phyloP scores from a whole-genome alignment of 1,139 yeast genomes.

The Scheffersomyces segobiensis region DNA sequence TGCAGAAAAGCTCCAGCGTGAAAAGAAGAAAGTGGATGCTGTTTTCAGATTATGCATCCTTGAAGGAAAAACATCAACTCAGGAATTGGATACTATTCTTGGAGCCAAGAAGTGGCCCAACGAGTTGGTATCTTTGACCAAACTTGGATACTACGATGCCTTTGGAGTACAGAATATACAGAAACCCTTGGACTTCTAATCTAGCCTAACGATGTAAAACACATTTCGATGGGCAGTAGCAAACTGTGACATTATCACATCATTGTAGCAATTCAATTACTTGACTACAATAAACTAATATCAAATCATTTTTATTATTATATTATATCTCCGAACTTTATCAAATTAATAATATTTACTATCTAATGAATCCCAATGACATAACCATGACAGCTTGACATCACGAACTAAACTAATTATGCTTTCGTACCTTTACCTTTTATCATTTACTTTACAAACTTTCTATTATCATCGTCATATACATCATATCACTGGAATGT shows the following conservation, averaged over 20 bases:
- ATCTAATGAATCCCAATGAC: not conserved
- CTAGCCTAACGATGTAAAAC: not conserved
- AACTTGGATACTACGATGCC: constrained; percentile 29
- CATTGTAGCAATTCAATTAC: not conserved
- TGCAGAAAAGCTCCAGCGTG: constrained; percentile 43
- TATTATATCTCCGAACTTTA: not conserved
- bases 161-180: constrained; percentile 18
- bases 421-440: not conserved
- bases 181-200: not conserved
- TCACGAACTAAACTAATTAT: not conserved
- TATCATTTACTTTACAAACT: not conserved
- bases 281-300: not conserved
- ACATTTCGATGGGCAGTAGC: not conserved
- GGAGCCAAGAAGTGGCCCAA: constrained; percentile 35
- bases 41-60: constrained; percentile 45
- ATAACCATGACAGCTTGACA: too few relatives aligned
- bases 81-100: constrained; percentile 39
- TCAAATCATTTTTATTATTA: not conserved
- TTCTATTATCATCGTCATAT: not conserved
- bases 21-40: constrained; percentile 46
- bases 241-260: not conserved
- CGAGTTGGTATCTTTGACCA: constrained; percentile 26
- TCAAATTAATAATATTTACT: not conserved
- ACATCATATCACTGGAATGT: constrained; percentile 19
- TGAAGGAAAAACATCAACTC: constrained; percentile 35